Evolutionary conservation across 805 yeast species (phyloP), one percentile per base, ranked within the genome.

Genomic region (Myxozyma sirexii): DNA sequence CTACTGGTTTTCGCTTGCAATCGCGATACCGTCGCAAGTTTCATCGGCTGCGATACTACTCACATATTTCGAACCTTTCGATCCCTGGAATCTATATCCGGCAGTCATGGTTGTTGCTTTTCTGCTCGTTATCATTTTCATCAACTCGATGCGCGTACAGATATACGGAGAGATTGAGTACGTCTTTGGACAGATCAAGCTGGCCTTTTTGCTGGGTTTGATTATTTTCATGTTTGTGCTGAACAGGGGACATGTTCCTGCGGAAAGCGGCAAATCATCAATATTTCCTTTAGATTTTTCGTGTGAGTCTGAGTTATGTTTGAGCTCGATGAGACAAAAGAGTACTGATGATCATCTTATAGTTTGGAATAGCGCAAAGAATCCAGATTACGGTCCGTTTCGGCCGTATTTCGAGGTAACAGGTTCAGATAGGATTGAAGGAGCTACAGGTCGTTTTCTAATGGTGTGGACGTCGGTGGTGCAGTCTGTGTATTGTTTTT

Each of bases 11-110:
- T 83, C 89, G 56, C 88, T 86, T 70, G 79, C 87, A 15, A 74
- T 87, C 50, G 90, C 90, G 0, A 75, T 88, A 60, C 91, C 96
- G 0, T 83, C 92, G 0, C 96, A 89, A 69, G 80, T 90, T 2
- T 87, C 90, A 12, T 96, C 96, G 0, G 87, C 89, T 19, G 83
- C 90, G 0, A 84, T 90, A 31, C 82, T 89, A 84, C 74, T 90
- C 45, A 81, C 87, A 46, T 90, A 84, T 69, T 90, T 84, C 69
- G 80, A 84, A 0, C 70, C 77, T 42, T 73, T 87, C 44, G 69
- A 81, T n/a, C 75, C 84, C 8, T 80, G 85, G 0, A 77, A 79
- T 6, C 74, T 76, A 2, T 74, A 80, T 10, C 79, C 84, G 0
- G 88, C 90, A 2, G 90, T 87, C 15, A 89, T 90, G 76, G 80